Evolutionary conservation across 1,139 yeast genomes (phyloP).

Genomic region (Magnusiomyces ingens): DNA sequence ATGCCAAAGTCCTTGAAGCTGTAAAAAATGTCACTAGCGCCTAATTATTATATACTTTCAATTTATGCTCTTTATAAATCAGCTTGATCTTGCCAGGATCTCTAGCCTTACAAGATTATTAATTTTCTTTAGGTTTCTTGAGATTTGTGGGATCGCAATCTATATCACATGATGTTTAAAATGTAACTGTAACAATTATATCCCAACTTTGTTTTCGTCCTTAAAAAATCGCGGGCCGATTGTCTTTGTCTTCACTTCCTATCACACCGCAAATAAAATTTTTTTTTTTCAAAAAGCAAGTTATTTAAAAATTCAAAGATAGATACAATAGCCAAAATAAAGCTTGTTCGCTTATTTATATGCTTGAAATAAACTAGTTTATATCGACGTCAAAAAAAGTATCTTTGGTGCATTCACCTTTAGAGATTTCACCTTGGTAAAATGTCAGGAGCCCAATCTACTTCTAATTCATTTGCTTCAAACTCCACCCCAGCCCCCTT

Average conservation of each 20-base stretch:
- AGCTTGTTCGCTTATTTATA: background rate
- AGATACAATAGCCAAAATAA: background rate
- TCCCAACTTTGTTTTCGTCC: background rate
- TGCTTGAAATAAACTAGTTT: conserved; percentile 13
- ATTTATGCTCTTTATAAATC: no score
- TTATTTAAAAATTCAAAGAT: background rate
- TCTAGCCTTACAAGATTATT: conserved; percentile 1
- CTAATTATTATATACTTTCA: background rate
- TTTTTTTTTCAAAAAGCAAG: background rate
- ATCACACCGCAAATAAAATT: background rate
- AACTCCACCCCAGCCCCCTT: conserved; percentile 6
- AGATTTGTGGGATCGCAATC: conserved; percentile 1
- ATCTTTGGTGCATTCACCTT: no score
- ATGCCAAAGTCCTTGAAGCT: conserved; percentile 54
- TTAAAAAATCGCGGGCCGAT: no score
- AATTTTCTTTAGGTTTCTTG: background rate
- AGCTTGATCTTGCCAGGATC: background rate
- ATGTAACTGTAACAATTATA: background rate
- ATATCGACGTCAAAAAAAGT: background rate
- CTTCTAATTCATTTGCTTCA: conserved; percentile 6
- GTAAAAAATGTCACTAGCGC: conserved; percentile 37
- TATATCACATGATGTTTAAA: conserved; percentile 7
- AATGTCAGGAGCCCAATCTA: background rate
- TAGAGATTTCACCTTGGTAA: background rate
- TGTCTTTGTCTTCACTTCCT: no score